phyloP scores from a whole-genome alignment of 768 basidiomycete genomes.

The Tricholoma terreum region DNA sequence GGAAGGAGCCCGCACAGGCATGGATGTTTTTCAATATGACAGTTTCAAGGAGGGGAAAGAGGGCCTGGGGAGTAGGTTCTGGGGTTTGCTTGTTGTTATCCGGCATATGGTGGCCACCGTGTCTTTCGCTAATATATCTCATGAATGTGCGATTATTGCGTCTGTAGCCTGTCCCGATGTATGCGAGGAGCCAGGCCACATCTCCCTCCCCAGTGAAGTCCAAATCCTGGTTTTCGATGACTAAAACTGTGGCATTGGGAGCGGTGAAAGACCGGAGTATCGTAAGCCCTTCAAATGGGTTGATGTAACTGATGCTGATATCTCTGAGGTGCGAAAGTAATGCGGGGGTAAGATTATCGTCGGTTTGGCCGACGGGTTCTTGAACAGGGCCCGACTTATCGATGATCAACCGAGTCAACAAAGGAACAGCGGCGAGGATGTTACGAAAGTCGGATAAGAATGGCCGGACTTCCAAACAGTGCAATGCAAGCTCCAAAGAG shows the following conservation, averaged over 20 bases:
- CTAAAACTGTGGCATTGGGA: conserved; percentile 34
- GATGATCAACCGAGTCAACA: conserved; percentile 42
- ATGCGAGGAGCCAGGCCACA: conserved; percentile 35
- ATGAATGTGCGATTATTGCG: conserved; percentile 11
- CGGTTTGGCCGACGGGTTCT: conserved; percentile 2
- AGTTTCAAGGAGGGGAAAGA: conserved; percentile 27
- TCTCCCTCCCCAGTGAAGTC: conserved; percentile 40
- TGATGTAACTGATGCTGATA: no score
- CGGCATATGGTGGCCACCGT: neutral
- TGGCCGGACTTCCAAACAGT: conserved; percentile 52
- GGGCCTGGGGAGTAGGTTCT: conserved; percentile 11
- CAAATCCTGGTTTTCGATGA: conserved; percentile 44
- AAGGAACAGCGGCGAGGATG: conserved; percentile 38
- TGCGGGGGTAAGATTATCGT: conserved; percentile 27
- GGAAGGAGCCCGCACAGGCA: conserved; percentile 28
- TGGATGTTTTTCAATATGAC: conserved; percentile 37
- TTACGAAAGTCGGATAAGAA: conserved; percentile 39
- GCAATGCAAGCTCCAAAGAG: conserved; percentile 48
- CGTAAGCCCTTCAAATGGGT: no score
- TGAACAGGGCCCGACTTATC: conserved; percentile 45
- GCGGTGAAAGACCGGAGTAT: conserved; percentile 31
- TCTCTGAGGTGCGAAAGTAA: conserved; percentile 18
- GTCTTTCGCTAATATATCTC: conserved; percentile 7
- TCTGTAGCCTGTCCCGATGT: conserved; percentile 31
- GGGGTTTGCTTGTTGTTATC: neutral